Evolutionary conservation across 805 yeast genomes (phyloP).

Genomic region (Candida patagonica): DNA sequence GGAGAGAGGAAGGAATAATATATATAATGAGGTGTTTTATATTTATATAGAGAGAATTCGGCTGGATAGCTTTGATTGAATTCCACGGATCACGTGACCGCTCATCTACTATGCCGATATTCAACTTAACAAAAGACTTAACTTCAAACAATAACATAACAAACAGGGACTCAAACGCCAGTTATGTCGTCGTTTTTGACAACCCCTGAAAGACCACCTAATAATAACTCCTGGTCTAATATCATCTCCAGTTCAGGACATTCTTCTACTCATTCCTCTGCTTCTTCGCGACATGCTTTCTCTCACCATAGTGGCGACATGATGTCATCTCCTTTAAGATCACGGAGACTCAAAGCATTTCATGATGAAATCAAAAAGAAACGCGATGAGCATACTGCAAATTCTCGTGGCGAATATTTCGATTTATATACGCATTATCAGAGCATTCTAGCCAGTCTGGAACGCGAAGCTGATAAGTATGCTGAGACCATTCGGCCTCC

Average conservation of each 20-base stretch:
- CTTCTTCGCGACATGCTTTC: neutral
- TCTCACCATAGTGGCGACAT: neutral
- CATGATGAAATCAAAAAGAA: neutral
- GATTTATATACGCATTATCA: neutral
- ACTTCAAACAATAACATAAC: no score
- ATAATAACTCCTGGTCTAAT: no score
- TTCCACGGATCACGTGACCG: no score
- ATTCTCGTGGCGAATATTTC: constrained; percentile 2
- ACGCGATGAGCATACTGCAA: constrained; percentile 1
- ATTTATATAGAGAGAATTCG: no score
- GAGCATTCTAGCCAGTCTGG: constrained; percentile 1
- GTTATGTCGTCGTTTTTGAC: constrained; percentile 3
- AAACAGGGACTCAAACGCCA: no score
- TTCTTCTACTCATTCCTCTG: neutral
- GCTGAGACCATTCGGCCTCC: neutral
- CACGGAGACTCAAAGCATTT: neutral
- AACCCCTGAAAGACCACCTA: no score
- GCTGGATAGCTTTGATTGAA: no score
- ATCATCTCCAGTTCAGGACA: no score
- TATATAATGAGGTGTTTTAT: no score
- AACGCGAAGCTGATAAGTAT: neutral
- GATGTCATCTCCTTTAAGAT: neutral
- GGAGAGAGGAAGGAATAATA: no score
- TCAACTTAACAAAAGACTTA: no score
- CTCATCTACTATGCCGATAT: no score